Conservation (phyloP, 1,139 yeast species). For the Protomyces pachydermus region DNA sequence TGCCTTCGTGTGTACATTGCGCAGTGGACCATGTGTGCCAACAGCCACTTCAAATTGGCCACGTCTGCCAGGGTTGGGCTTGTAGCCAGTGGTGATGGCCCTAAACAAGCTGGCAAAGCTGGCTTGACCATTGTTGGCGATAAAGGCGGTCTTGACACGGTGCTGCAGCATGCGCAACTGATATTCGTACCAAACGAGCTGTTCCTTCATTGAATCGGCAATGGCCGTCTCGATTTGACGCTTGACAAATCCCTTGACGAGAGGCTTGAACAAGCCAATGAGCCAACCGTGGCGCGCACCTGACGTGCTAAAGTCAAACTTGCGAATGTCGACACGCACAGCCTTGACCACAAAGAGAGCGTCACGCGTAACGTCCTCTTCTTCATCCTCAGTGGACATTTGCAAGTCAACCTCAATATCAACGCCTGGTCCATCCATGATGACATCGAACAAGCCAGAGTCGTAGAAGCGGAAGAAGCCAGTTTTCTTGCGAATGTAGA, state of each 20-base stretch:
- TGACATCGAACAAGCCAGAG: conserved; percentile 22
- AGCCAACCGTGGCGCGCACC: conserved; percentile 25
- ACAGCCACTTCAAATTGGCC: conserved; percentile 22
- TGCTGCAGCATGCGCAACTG: conserved; percentile 21
- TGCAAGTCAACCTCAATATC: conserved; percentile 18
- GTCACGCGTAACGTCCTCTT: conserved; percentile 19
- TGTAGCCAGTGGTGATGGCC: conserved; percentile 19
- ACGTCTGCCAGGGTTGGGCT: conserved; percentile 10
- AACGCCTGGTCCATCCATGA: conserved; percentile 27
- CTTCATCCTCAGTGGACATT: conserved; percentile 25
- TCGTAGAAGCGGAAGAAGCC: conserved; percentile 26
- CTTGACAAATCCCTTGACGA: conserved; percentile 22
- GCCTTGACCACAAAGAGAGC: conserved; percentile 21
- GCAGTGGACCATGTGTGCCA: conserved; percentile 18
- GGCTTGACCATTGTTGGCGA: conserved; percentile 28
- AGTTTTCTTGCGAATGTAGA: conserved; percentile 25
- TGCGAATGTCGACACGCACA: conserved; percentile 24
- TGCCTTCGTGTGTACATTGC: conserved; percentile 17
- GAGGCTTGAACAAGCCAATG: conserved; percentile 20
- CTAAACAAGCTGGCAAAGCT: conserved; percentile 19
- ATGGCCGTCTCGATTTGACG: conserved; percentile 18
- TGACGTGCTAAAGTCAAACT: conserved; percentile 17
- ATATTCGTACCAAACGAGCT: conserved; percentile 16
- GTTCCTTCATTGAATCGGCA: conserved; percentile 15
- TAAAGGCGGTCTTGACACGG: conserved; percentile 24